Conservation (phyloP, 192 early-diverging fungal species). For the Coemansia sp. region DNA sequence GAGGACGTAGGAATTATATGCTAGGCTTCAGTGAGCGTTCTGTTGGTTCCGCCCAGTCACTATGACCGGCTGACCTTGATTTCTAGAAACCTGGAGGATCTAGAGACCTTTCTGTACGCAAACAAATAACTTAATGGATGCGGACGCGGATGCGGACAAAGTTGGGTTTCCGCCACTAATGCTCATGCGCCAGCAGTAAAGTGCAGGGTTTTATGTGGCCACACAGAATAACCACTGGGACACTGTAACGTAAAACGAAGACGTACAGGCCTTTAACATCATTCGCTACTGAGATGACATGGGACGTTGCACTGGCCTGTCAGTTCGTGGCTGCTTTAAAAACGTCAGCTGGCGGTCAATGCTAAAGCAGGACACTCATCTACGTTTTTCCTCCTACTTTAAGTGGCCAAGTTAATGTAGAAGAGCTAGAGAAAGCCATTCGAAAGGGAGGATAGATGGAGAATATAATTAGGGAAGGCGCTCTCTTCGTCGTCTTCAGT, state of each 20-base stretch:
- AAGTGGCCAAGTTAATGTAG: no score
- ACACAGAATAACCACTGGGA: neutral
- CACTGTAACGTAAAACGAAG: constrained; percentile 1
- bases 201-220: neutral
- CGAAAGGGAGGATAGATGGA: no score
- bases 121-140: neutral
- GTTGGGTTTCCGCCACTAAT: neutral
- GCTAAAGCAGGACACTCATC: neutral
- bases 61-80: neutral
- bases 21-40: neutral
- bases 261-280: neutral
- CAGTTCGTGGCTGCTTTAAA: no score
- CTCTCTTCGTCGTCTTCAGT: no score
- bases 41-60: constrained; percentile 3
- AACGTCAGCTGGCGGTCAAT: neutral
- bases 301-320: neutral
- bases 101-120: neutral
- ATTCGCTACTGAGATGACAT: neutral
- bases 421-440: no score
- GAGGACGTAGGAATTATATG: neutral
- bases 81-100: neutral
- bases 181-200: neutral
- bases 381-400: no score
- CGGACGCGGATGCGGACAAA: neutral
- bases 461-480: no score